A percentile compares a stretch with the other conserved stretches of the same genome.
Evolutionary conservation across 805 yeast genomes (phyloP).

Genomic region (Monosporozyma aerobia): DNA sequence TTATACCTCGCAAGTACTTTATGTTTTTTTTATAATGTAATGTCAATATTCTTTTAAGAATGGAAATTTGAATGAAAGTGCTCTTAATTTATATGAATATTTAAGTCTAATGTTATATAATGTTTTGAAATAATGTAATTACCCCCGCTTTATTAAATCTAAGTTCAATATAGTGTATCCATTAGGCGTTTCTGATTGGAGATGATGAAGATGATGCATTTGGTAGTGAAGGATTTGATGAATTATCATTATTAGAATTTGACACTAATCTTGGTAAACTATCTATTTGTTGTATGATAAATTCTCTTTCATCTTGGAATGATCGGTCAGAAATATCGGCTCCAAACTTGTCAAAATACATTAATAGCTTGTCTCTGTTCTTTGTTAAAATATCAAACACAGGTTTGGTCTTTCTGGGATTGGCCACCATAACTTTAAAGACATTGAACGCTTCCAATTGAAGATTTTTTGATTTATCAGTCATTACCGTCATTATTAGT

Average conservation of each 20-base stretch:
- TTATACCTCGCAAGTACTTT: background rate
- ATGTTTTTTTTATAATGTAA: no score
- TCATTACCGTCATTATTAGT: slow-evolving; percentile 72
- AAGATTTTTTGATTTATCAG: slow-evolving; percentile 82
- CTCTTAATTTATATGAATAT: background rate
- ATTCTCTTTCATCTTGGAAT: slow-evolving; percentile 72
- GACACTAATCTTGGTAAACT: slow-evolving; percentile 47
- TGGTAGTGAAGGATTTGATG: background rate
- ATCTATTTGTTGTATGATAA: slow-evolving; percentile 65
- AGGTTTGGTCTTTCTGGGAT: slow-evolving; percentile 78
- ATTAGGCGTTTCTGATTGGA: background rate
- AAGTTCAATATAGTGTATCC: background rate
- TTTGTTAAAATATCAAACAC: slow-evolving; percentile 74
- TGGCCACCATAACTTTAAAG: slow-evolving; percentile 92
- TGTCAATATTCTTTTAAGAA: background rate
- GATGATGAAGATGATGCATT: background rate
- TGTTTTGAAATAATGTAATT: background rate
- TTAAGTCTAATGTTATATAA: background rate
- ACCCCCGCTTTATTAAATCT: background rate
- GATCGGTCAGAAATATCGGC: slow-evolving; percentile 49
- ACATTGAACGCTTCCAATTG: slow-evolving; percentile 88
- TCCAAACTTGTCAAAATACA: slow-evolving; percentile 57
- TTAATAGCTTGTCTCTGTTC: slow-evolving; percentile 68
- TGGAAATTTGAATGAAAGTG: background rate
- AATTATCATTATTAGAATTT: slow-evolving; percentile 1